Base-by-base conservation (phyloP, 345 rosid genomes). In the Cardamine occulta region DNA sequence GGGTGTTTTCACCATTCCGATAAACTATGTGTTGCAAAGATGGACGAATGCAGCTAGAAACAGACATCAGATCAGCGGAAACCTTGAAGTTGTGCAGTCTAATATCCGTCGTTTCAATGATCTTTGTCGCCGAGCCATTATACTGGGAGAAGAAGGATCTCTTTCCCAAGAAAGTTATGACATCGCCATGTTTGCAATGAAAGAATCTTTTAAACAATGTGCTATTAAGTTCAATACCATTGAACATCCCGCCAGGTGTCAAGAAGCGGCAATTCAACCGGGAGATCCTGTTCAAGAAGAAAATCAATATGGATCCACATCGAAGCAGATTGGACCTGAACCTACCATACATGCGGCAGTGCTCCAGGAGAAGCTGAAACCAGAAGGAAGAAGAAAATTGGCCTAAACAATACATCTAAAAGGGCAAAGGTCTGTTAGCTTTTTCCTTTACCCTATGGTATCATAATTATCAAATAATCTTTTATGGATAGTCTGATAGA, bases 131-230 rank as follows among this genome's bases (percentile, higher is more conserved):
- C 84, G 97, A 76, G 98, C 96, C 57, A 85, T 93, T 64, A 91
- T 91, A 83, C 82, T 89, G 79, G 97, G 96, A 66, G 97, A 93
- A 82, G 97, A 93, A 85, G 98, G 98, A 53, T 93, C 98, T 7
- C 83, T 93, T 51, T 91, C 97, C n/a, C 85, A 86, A 66, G 96
- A 93, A 74, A 93, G 98, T 80, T 93, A 86, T 66, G 80, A 80
- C 51, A 59, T 87, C 34, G 95, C 97, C 48, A 65, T 86, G 15
- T 52, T 77, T 80, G 86, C 93, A 21, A 84, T 93, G 66, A 87
- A 80, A 83, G 97, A 87, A 81, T 94, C 91, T 74, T 72, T 87
- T 60, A 91, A 86, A 84, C 93, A 80, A 71, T 93, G 97, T 81
- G 83, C 84, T 53, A 74, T 48, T 76, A 63, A 84, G 66, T 73